Conservation (phyloP, 257 asterid genomes). For the Voacanga thouarsii region DNA sequence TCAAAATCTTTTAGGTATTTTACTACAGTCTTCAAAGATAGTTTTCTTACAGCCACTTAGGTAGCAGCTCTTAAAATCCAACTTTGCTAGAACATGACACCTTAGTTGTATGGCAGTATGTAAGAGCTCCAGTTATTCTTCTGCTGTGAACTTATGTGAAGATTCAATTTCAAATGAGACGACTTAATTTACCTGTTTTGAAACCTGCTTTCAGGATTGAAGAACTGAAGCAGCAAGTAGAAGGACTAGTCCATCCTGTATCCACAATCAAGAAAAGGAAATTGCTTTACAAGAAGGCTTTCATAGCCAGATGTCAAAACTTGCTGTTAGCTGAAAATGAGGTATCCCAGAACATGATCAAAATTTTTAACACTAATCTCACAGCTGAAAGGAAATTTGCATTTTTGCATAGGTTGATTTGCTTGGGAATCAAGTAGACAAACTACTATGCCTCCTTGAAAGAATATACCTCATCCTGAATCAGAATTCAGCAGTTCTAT, state of each 20-base stretch:
- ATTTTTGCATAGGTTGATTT: constrained; percentile 57
- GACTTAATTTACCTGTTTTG: not conserved
- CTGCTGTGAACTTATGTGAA: too few relatives aligned
- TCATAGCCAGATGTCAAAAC: constrained; percentile 58
- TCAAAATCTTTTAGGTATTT: constrained; percentile 52
- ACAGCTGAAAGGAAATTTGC: not conserved
- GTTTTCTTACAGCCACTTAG: not conserved
- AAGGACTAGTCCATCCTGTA: constrained; percentile 32
- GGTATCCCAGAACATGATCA: constrained; percentile 33
- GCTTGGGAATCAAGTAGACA: constrained; percentile 77
- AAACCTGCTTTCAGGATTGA: constrained; percentile 43
- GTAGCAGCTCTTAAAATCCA: too few relatives aligned
- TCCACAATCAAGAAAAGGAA: constrained; percentile 36
- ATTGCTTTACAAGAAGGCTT: constrained; percentile 60
- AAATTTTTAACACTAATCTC: not conserved
- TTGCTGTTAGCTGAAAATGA: constrained; percentile 68
- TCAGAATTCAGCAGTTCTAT: constrained; percentile 42
- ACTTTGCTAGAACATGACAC: too few relatives aligned
- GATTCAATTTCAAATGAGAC: too few relatives aligned
- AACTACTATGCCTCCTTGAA: constrained; percentile 49
- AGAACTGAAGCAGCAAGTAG: constrained; percentile 37
- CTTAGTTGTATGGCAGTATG: too few relatives aligned
- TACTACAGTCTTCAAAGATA: not conserved
- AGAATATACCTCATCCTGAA: constrained; percentile 41
- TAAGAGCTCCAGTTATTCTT: too few relatives aligned